phyloP scores from a whole-genome alignment of 306 rosid genomes.

The Rosa persica region DNA sequence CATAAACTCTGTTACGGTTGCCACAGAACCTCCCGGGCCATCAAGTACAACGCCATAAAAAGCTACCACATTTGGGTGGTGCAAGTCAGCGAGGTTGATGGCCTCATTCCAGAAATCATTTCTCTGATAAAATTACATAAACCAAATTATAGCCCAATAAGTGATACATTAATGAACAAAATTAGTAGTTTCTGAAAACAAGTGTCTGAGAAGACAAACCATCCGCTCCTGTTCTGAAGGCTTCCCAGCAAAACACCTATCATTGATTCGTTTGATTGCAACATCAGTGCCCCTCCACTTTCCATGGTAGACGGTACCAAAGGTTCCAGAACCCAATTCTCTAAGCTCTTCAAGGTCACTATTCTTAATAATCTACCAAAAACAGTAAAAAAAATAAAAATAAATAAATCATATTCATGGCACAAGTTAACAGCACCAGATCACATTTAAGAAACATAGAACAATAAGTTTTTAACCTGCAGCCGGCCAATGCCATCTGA shows the following conservation, averaged over 20 bases:
- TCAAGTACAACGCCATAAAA: conserved; percentile 93
- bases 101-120: conserved; percentile 98
- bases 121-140: conserved; percentile 46
- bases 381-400: background rate
- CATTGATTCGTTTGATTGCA: conserved; percentile 89
- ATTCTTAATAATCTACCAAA: conserved; percentile 69
- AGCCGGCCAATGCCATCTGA: conserved; percentile 62
- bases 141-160: conserved; percentile 10
- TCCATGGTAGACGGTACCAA: conserved; percentile 93
- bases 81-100: conserved; percentile 89
- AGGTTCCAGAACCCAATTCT: conserved; percentile 86
- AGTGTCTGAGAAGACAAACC: conserved; percentile 44
- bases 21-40: conserved; percentile 87
- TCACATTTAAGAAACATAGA: conserved; percentile 15
- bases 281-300: conserved; percentile 97
- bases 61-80: conserved; percentile 95
- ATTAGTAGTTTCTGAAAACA: background rate
- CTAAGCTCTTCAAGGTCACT: conserved; percentile 80
- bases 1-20: conserved; percentile 95
- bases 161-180: conserved; percentile 3
- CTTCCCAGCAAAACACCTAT: conserved; percentile 90
- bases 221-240: conserved; percentile 88
- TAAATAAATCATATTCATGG: background rate
- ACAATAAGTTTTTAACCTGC: conserved; percentile 59
- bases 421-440: conserved; percentile 20